phyloP scores from a whole-genome alignment of 805 yeast species.

The Saturnispora kantuleensis region DNA sequence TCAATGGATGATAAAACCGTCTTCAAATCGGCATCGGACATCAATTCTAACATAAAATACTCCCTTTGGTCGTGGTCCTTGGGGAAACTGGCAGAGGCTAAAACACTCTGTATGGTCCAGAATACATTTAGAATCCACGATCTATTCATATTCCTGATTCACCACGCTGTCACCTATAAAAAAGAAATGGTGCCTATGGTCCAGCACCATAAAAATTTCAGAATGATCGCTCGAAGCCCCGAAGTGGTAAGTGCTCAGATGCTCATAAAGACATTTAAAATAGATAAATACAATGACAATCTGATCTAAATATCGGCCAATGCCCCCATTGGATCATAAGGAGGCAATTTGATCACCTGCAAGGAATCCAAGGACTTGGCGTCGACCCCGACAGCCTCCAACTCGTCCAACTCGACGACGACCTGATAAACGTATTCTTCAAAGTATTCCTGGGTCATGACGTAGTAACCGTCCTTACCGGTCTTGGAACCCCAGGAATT shows the following conservation, averaged over 20 bases:
- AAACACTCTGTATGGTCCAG: background rate
- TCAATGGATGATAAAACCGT: slow-evolving; percentile 15
- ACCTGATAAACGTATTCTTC: slow-evolving; percentile 68
- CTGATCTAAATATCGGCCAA: slow-evolving; percentile 32
- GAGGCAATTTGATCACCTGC: slow-evolving; percentile 48
- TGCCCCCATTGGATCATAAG: slow-evolving; percentile 79
- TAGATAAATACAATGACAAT: too few relatives aligned
- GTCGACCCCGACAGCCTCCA: slow-evolving; percentile 24
- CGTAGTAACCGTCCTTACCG: slow-evolving; percentile 58
- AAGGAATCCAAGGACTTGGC: slow-evolving; percentile 30
- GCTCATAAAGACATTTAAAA: too few relatives aligned
- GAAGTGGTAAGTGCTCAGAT: too few relatives aligned
- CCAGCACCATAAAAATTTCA: too few relatives aligned
- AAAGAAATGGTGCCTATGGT: background rate
- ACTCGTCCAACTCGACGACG: slow-evolving; percentile 41
- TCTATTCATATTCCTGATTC: background rate
- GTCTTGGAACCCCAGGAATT: slow-evolving; percentile 69
- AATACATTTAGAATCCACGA: background rate
- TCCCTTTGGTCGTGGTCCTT: slow-evolving; percentile 42
- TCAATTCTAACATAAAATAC: slow-evolving; percentile 53
- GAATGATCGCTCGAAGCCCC: too few relatives aligned
- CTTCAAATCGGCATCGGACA: slow-evolving; percentile 14
- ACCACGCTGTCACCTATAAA: background rate
- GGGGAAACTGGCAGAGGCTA: background rate
- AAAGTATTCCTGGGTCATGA: slow-evolving; percentile 66